A percentile compares a stretch with the other conserved stretches of the same genome.
Evolutionary conservation across 176 grass and related monocot genomes (phyloP).

Genomic region (Musa schizocarpa): DNA sequence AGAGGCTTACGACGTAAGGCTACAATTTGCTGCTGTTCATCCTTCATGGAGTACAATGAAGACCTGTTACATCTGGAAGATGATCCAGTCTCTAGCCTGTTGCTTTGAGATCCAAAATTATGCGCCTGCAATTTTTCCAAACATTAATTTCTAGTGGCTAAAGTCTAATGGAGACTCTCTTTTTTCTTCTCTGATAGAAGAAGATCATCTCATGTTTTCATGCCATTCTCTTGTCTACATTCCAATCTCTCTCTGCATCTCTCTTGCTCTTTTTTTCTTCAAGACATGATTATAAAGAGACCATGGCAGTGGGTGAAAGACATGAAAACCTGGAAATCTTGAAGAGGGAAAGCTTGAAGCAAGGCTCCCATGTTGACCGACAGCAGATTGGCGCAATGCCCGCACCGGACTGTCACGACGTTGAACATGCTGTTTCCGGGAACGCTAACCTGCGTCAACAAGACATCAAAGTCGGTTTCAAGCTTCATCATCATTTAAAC

Average conservation of each 20-base stretch:
- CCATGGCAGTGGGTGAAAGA: not conserved
- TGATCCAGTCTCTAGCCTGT: conserved; percentile 32
- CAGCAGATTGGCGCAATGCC: conserved; percentile 81
- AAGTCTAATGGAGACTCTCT: not conserved
- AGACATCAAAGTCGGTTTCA: not conserved
- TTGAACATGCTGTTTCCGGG: conserved; percentile 64
- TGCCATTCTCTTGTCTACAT: no score
- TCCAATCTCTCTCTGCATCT: no score
- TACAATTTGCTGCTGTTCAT: conserved; percentile 48
- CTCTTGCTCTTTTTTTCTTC: no score
- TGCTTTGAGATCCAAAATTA: conserved; percentile 35
- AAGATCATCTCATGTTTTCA: no score
- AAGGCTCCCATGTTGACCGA: conserved; percentile 66
- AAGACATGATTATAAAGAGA: not conserved
- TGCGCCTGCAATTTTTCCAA: conserved; percentile 25
- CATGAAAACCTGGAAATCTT: conserved; percentile 57
- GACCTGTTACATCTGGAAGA: conserved; percentile 34
- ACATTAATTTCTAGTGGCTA: no score
- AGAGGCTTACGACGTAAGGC: conserved; percentile 39
- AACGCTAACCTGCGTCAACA: conserved; percentile 67
- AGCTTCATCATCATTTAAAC: not conserved
- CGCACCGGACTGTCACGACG: conserved; percentile 82
- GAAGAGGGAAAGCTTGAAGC: conserved; percentile 40
- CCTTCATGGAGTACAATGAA: conserved; percentile 28
- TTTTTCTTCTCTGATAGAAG: not conserved